Conservation (phyloP, 352 stramenopile genomes). For the Phytopythium litorale region DNA sequence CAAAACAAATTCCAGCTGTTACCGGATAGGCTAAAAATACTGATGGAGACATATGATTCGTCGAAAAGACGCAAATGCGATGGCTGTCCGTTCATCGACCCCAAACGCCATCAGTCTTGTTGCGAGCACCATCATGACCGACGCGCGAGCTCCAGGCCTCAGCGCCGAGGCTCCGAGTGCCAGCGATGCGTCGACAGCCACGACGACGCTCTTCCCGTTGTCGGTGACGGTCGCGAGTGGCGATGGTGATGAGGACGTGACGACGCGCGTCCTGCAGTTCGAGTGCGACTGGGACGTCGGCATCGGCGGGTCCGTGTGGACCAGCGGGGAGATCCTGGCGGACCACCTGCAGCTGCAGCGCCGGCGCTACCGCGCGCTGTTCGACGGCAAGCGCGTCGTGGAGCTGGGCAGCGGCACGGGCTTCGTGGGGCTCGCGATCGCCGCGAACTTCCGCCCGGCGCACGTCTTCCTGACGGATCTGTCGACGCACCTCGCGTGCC, state of each 20-base stretch:
- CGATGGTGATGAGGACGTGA: slow-evolving; percentile 9
- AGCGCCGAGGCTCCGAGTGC: neutral
- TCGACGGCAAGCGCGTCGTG: slow-evolving; percentile 58
- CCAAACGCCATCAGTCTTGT: neutral
- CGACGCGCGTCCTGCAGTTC: slow-evolving; percentile 44
- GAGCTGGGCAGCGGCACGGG: slow-evolving; percentile 79
- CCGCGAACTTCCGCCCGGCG: slow-evolving; percentile 51
- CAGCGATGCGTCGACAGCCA: neutral
- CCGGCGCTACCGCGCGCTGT: slow-evolving; percentile 38
- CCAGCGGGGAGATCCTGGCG: slow-evolving; percentile 68
- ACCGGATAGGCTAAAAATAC: neutral
- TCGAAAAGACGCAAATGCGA: neutral
- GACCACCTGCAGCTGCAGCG: slow-evolving; percentile 56
- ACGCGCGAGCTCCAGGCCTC: neutral
- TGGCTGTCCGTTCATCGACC: neutral
- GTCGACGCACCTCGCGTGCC: slow-evolving; percentile 43
- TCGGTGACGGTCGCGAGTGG: slow-evolving; percentile 30
- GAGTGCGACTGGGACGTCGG: slow-evolving; percentile 77
- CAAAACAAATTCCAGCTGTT: too few species aligned
- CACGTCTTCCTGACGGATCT: slow-evolving; percentile 70
- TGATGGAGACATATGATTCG: neutral
- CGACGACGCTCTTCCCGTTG: slow-evolving; percentile 33
- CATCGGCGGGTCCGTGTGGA: slow-evolving; percentile 84
- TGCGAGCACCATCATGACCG: neutral
- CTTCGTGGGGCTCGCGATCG: slow-evolving; percentile 64